Conservation (phyloP, 2,329 filamentous ascomycete genomes). For the Cytospora piceicola region DNA sequence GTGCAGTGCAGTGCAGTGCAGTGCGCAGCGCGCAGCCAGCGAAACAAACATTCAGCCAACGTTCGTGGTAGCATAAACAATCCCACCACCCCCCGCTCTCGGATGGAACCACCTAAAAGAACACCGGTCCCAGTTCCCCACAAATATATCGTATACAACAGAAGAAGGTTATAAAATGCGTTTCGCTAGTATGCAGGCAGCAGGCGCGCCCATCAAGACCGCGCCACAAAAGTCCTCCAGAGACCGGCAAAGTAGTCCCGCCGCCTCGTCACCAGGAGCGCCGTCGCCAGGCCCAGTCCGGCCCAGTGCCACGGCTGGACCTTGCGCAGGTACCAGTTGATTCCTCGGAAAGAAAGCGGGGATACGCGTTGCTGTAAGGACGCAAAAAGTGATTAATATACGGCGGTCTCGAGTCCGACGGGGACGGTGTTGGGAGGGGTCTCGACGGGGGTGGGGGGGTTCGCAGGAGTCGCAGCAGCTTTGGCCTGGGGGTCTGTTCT, state of each 20-base stretch:
- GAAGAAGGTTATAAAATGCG: neutral
- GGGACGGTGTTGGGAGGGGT: neutral
- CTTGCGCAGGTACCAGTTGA: slow-evolving; percentile 28
- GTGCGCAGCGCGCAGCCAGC: neutral
- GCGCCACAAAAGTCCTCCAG: slow-evolving; percentile 26
- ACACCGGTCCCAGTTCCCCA: neutral
- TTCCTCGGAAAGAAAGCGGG: slow-evolving; percentile 19
- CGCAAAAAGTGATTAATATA: slow-evolving; percentile 9
- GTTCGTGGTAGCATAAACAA: neutral
- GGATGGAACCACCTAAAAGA: neutral
- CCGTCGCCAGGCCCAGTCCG: slow-evolving; percentile 26
- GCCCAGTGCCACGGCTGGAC: slow-evolving; percentile 31
- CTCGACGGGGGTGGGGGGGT: neutral
- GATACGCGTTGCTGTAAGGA: slow-evolving; percentile 24
- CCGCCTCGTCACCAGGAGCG: slow-evolving; percentile 20
- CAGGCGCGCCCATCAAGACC: neutral
- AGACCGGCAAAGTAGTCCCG: slow-evolving; percentile 25
- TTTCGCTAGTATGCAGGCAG: slow-evolving; percentile 8
- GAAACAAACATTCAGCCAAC: neutral
- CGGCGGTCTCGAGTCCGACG: neutral
- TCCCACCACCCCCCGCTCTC: neutral
- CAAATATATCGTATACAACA: slow-evolving; percentile 20
- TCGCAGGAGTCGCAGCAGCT: neutral
- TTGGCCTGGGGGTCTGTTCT: slow-evolving; percentile 10
- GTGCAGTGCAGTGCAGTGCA: neutral